Base-by-base conservation (phyloP, 495 filamentous ascomycete species). In the Penicillium cataractarum region DNA sequence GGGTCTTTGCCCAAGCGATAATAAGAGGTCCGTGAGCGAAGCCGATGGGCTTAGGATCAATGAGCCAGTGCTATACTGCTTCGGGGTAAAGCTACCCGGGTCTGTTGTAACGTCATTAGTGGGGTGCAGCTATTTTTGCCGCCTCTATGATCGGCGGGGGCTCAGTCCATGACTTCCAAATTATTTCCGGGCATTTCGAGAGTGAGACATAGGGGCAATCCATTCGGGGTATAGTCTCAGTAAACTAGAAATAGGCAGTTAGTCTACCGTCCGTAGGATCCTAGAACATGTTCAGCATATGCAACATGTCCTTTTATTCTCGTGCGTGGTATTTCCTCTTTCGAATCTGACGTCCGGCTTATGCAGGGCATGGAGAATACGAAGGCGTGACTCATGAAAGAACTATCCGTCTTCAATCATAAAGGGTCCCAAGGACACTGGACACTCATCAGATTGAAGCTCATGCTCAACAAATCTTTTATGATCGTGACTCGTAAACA, bases 31-130 rank as follows among this genome's bases (percentile, higher is more conserved):
- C 49, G 13, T 39, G 44, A 8, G 65, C 39, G 15, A 52, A 56
- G 46, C 54, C 48, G 32, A 48, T 54, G n/a, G 58, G 58, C 32
- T 62, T 42, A 55, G 49, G 32, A 70, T 56, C 68, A 71, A 71
- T 42, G 67, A 60, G 37, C 68, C 69, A 9, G 58, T 65, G 22
- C 57, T 62, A 53, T 69, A 73, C 29, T 68, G 48, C 27, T 27
- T 57, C 26, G 33, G 26, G 15, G 52, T 52, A 51, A 62, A 71
- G 12, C 68, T 60, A 12, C 37, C 66, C 15, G 55, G 48, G 13
- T 56, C 65, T 5, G 62, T 63, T 12, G 61, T 46, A 24, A 71
- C 54, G 40, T 22, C 40, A 22, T 19, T 21, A 12, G 19, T 19
- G n/a, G 22, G 39, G 6, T 42, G 40, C 6, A 44, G 40, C 40